Evolutionary conservation across 2,329 filamentous ascomycete species (phyloP).

Genomic region (Helminthosporium solani): DNA sequence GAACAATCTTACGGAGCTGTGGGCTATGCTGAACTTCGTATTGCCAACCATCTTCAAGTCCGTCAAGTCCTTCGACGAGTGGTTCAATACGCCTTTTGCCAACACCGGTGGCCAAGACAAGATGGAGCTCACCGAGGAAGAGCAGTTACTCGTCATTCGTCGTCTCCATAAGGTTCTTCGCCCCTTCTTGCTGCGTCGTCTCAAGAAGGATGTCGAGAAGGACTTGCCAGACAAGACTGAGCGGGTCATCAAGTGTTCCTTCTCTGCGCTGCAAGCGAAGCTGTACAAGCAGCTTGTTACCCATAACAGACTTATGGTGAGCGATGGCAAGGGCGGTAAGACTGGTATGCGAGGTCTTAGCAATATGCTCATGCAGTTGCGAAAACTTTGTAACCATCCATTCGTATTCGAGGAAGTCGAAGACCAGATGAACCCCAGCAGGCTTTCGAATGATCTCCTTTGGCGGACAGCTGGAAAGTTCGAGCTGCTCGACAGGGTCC

Average conservation of each 20-base stretch:
- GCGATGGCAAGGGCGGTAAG: slow-evolving; percentile 94
- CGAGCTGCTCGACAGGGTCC: slow-evolving; percentile 84
- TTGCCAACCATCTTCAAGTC: slow-evolving; percentile 99
- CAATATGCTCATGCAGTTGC: slow-evolving; percentile 99
- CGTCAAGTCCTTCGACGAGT: slow-evolving; percentile 97
- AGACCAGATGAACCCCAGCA: slow-evolving; percentile 92
- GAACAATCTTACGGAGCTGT: slow-evolving; percentile 94
- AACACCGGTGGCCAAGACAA: slow-evolving; percentile 98
- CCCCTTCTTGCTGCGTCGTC: slow-evolving; percentile 93
- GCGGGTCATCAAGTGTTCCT: slow-evolving; percentile 98
- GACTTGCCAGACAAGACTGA: slow-evolving; percentile 98
- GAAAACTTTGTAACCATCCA: slow-evolving; percentile 98
- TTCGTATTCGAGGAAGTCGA: slow-evolving; percentile 99
- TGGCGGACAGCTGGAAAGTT: slow-evolving; percentile 98
- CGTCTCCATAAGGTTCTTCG: slow-evolving; percentile 96
- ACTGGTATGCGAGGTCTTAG: slow-evolving; percentile 90
- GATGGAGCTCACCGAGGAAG: slow-evolving; percentile 99
- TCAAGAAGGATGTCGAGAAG: slow-evolving; percentile 99
- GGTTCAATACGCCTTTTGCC: slow-evolving; percentile 99
- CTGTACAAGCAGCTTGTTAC: slow-evolving; percentile 97
- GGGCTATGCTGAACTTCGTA: slow-evolving; percentile 98
- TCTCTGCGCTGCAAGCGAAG: slow-evolving; percentile 89
- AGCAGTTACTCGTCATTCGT: slow-evolving; percentile 95
- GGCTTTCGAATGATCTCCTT: slow-evolving; percentile 84
- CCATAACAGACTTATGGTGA: slow-evolving; percentile 90